A percentile compares a stretch with the other conserved stretches of the same genome.
phyloP scores from a whole-genome alignment of 2,329 filamentous ascomycete genomes.

The Cladosporium colombiae region DNA sequence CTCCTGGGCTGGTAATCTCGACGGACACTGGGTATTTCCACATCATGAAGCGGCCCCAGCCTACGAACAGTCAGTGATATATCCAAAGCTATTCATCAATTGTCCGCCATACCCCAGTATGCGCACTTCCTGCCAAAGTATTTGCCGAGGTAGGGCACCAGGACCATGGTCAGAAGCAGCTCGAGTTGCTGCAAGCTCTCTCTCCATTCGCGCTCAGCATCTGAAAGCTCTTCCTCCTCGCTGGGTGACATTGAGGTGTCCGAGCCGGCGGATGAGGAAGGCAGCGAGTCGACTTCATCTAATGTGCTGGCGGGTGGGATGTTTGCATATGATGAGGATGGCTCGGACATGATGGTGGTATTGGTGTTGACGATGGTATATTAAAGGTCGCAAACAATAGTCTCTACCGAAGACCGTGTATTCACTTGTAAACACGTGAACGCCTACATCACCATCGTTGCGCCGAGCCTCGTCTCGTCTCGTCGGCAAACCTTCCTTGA shows the following conservation, averaged over 20 bases:
- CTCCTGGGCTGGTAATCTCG: conserved; percentile 47
- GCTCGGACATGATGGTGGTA: conserved; percentile 37
- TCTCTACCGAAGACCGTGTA: background rate
- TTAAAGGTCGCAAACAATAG: background rate
- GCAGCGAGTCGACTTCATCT: conserved; percentile 53
- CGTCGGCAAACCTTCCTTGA: background rate
- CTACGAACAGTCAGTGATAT: conserved; percentile 50
- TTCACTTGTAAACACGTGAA: background rate
- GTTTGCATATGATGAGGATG: conserved; percentile 57
- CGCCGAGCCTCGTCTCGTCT: background rate
- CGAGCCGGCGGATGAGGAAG: conserved; percentile 51
- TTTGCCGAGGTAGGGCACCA: conserved; percentile 92
- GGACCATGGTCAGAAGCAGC: conserved; percentile 87
- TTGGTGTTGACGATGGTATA: background rate
- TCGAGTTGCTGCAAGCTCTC: conserved; percentile 92
- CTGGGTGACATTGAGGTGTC: conserved; percentile 51
- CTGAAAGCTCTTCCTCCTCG: conserved; percentile 61
- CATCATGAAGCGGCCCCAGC: conserved; percentile 91
- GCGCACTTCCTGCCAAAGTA: conserved; percentile 93
- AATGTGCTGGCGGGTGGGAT: conserved; percentile 31
- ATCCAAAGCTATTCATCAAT: background rate
- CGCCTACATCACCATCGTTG: background rate
- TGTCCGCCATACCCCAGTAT: conserved; percentile 81
- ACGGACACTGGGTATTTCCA: conserved; percentile 88
- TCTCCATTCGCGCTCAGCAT: conserved; percentile 94